These are phyloP conservation scores for Phytophthora multivora DNA, from an alignment of 352 stramenopile genomes.

Conservation along the genomic window DNA sequence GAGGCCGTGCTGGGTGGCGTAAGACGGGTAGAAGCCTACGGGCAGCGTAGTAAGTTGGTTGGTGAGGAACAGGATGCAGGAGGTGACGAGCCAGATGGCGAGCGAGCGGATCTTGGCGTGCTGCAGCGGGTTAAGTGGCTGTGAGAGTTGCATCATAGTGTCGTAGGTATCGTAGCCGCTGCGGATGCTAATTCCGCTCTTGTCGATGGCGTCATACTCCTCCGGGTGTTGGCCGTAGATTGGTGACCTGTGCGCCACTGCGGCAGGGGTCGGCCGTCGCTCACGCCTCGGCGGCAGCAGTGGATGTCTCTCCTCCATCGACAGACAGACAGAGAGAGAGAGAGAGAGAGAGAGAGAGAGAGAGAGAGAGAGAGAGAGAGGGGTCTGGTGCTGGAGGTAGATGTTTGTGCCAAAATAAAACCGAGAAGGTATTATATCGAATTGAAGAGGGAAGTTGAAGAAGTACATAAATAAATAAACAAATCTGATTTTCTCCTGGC, in stretches of 20 bases:
- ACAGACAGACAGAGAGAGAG: no score
- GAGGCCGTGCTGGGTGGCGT: conserved; percentile 48
- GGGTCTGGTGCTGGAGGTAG: not conserved
- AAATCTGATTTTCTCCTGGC: not conserved
- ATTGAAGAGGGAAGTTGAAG: not conserved
- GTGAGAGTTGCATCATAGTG: conserved; percentile 66
- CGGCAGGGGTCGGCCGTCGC: conserved; percentile 4
- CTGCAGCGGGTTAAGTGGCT: conserved; percentile 58
- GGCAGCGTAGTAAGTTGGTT: conserved; percentile 79
- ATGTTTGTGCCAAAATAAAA: not conserved
- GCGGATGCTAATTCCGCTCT: conserved; percentile 40
- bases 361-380: no score
- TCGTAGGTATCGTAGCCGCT: conserved; percentile 45
- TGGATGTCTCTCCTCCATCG: conserved; percentile 30
- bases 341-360: no score
- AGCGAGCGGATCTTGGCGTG: conserved; percentile 44
- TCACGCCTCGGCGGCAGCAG: conserved; percentile 22
- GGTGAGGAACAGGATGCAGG: conserved; percentile 64
- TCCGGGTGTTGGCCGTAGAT: conserved; percentile 14
- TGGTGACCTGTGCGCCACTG: conserved; percentile 16
- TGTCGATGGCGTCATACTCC: conserved; percentile 36
- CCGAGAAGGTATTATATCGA: not conserved
- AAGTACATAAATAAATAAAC: no score
- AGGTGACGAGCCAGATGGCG: conserved; percentile 55
- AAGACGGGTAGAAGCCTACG: conserved; percentile 76